Evolutionary conservation across 225 moss, liverwort and hornwort species (phyloP).

Genomic region (Physcomitrellopsis africana): DNA sequence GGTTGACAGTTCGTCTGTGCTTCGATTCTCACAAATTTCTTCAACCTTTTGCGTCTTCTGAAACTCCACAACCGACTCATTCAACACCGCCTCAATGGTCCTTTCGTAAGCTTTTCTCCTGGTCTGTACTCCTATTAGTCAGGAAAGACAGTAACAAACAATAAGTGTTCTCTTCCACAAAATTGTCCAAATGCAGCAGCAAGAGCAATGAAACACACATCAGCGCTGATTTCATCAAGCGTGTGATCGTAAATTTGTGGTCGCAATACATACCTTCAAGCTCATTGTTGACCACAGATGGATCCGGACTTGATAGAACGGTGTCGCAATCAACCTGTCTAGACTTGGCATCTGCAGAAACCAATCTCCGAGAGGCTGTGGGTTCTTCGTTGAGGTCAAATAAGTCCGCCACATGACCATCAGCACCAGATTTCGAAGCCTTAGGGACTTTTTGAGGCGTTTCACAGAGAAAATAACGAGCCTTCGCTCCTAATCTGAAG

Average conservation of each 20-base stretch:
- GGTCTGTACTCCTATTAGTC: constrained; percentile 35
- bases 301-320: constrained; percentile 20
- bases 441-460: constrained; percentile 13
- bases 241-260: no score
- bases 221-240: not conserved
- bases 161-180: not conserved
- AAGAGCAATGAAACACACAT: not conserved
- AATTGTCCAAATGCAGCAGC: not conserved
- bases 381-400: not conserved
- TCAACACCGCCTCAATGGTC: constrained; percentile 40
- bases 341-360: not conserved
- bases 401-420: not conserved
- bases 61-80: constrained; percentile 37
- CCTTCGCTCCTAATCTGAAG: constrained; percentile 24
- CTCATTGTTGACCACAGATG: constrained; percentile 21
- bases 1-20: constrained; percentile 15
- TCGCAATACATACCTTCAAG: constrained; percentile 1
- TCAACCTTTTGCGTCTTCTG: constrained; percentile 29
- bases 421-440: not conserved
- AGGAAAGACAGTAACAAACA: not conserved
- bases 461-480: constrained; percentile 33
- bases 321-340: constrained; percentile 4
- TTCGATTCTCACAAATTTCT: constrained; percentile 13
- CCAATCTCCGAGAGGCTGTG: not conserved
- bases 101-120: constrained; percentile 39